phyloP scores from a whole-genome alignment of 2,329 filamentous ascomycete genomes.

The Xylaria sp. region DNA sequence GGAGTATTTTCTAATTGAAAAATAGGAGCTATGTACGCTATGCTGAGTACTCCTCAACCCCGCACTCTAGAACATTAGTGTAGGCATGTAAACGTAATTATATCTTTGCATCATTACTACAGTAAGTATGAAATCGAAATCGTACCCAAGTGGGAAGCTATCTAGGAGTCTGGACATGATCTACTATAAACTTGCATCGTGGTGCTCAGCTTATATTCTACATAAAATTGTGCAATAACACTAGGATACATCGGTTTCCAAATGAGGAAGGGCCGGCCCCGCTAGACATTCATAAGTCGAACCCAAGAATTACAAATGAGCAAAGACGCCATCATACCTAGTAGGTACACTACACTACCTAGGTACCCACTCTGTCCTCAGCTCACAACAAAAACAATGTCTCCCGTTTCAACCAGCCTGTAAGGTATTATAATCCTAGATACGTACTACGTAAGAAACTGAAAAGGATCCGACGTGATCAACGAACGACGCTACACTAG shows the following conservation, averaged over 20 bases:
- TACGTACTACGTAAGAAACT: neutral
- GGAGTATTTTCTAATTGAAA: too few species aligned
- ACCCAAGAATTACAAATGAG: constrained; percentile 32
- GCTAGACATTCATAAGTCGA: constrained; percentile 15
- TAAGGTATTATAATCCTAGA: neutral
- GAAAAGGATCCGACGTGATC: neutral
- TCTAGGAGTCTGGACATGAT: too few species aligned
- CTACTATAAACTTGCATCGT: too few species aligned
- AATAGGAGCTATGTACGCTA: too few species aligned
- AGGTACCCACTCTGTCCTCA: neutral
- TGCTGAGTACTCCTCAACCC: too few species aligned
- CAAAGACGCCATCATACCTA: neutral
- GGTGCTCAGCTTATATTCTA: neutral
- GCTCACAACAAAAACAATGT: neutral
- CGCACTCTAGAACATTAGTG: too few species aligned
- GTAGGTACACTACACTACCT: neutral
- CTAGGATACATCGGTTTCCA: constrained; percentile 13
- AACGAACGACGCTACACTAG: neutral
- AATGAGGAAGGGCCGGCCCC: constrained; percentile 28
- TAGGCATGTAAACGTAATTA: too few species aligned
- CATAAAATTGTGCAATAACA: constrained; percentile 20
- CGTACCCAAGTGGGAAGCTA: too few species aligned
- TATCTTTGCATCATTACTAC: too few species aligned
- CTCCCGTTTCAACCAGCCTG: neutral
- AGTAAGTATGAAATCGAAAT: too few species aligned